Base-by-base conservation (phyloP, 2,329 filamentous ascomycete genomes). In the Phaeosphaeria sp. region DNA sequence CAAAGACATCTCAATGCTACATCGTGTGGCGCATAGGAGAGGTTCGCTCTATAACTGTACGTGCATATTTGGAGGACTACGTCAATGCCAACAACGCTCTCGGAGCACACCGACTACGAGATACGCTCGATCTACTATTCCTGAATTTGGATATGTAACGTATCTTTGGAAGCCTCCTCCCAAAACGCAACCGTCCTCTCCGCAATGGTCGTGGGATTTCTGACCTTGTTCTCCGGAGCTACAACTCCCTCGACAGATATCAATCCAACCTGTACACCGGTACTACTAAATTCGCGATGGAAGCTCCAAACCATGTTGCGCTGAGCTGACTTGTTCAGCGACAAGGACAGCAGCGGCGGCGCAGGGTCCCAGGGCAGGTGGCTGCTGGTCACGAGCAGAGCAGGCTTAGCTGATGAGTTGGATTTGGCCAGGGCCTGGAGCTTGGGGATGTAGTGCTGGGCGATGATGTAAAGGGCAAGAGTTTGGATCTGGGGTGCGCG, bases 251-350 rank as follows among this genome's bases (percentile, higher is more conserved):
- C 79, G 0, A 85, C 78, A 48, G 69, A 77, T 2, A 86, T 67
- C 18, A 85, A 64, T 0, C 79, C 83, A 18, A 83, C 67, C 56
- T 84, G 82, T 1, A 86, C 78, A 2, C 72, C 73, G 1, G 78
- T 78, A 50, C 76, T 66, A 11, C 63, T 62, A 54, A 79, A 84
- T 9, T 77, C 77, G 54, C 74, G 71, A 21, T 74, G 64, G 61
- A 85, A 69, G 17, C 75, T 81, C 55, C 81, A 71, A 10, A 83
- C 76, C 64, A 85, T 68, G 43, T 82, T 84, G 18, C 80, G 72
- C 73, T 86, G 83, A 0, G 83, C 78, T 1, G 83, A 80, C 64
- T 86, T 86, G 46, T 77, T 77, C 52, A 84, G 72, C 1, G 81
- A 83, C 6, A 85, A 71, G 0, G 80, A 81, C 20, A 86, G 81